These are phyloP conservation scores for Hylodesmum podocarpum DNA, from an alignment of 306 rosid species.

Conservation along the genomic window DNA sequence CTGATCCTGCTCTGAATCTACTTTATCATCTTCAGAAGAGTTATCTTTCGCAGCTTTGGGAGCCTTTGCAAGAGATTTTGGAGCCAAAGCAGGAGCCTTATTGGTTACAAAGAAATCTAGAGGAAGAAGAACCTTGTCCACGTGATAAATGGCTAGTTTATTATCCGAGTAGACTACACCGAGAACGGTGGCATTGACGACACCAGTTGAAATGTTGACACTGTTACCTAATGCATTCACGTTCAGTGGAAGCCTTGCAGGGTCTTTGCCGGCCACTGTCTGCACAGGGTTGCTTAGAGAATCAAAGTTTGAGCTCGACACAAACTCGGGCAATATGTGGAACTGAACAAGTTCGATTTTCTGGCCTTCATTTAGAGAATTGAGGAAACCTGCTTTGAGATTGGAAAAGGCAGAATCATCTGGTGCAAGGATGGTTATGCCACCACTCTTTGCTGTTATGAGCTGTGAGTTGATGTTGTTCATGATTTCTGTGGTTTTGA, in stretches of 20 bases:
- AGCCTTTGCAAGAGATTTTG: conserved; percentile 38
- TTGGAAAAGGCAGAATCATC: conserved; percentile 21
- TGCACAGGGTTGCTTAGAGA: conserved; percentile 33
- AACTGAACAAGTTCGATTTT: conserved; percentile 30
- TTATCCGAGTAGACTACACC: conserved; percentile 51
- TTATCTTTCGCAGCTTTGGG: conserved; percentile 42
- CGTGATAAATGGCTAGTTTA: conserved; percentile 49
- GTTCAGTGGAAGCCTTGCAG: conserved; percentile 32
- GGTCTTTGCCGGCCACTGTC: conserved; percentile 26
- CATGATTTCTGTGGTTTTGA: conserved; percentile 41
- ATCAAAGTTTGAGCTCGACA: conserved; percentile 29
- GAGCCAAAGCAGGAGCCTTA: conserved; percentile 53
- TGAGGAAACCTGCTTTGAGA: conserved; percentile 32
- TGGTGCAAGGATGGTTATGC: conserved; percentile 35
- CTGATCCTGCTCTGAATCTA: conserved; percentile 25
- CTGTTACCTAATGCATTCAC: conserved; percentile 46
- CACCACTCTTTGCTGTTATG: conserved; percentile 35
- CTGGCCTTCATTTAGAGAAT: conserved; percentile 18
- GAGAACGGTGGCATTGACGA: conserved; percentile 48
- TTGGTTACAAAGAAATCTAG: conserved; percentile 42
- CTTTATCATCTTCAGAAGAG: conserved; percentile 19
- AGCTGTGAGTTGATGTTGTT: conserved; percentile 42
- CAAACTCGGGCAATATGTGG: conserved; percentile 25
- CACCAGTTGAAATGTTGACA: conserved; percentile 57
- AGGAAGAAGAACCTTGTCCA: conserved; percentile 65